Evolutionary conservation across 169 alveolate species (phyloP).

Genomic region (Eimeria falciformis): DNA sequence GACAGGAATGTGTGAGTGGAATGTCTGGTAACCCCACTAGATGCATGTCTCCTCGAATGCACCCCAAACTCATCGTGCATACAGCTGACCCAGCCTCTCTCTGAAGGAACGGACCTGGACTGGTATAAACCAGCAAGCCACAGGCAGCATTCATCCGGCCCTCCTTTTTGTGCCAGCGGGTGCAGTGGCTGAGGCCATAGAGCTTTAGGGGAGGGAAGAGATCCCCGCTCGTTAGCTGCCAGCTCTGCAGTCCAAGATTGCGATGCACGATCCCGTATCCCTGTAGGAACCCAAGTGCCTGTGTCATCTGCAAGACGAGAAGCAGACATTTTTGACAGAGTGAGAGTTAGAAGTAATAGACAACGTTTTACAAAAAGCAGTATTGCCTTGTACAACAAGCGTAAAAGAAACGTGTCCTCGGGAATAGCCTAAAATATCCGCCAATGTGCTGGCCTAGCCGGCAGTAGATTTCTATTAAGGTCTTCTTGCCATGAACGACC

Average conservation of each 20-base stretch:
- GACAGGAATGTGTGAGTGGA: too few relatives aligned
- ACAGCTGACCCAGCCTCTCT: not conserved
- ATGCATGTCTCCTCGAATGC: not conserved
- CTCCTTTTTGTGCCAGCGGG: constrained; percentile 70
- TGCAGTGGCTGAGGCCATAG: constrained; percentile 62
- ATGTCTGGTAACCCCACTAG: not conserved
- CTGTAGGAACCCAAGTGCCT: constrained; percentile 55
- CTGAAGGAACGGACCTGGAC: constrained; percentile 32
- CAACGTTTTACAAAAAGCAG: too few relatives aligned
- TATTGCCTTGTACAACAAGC: too few relatives aligned
- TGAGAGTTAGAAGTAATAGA: too few relatives aligned
- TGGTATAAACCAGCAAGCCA: constrained; percentile 59
- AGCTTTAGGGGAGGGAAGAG: constrained; percentile 40
- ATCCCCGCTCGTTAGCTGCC: constrained; percentile 62
- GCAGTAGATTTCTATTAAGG: too few relatives aligned
- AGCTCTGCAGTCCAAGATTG: constrained; percentile 56
- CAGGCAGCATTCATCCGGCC: constrained; percentile 72
- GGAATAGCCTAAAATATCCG: too few relatives aligned
- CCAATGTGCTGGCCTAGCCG: too few relatives aligned
- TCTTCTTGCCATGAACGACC: too few relatives aligned
- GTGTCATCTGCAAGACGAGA: constrained; percentile 61
- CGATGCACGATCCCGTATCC: constrained; percentile 66
- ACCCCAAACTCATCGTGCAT: not conserved
- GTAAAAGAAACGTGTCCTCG: too few relatives aligned
- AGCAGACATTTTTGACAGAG: too few relatives aligned